Percentiles rank a stretch among this genome's conserved stretches.
phyloP scores from a whole-genome alignment of 345 rosid genomes.

The Erucastrum elatum region DNA sequence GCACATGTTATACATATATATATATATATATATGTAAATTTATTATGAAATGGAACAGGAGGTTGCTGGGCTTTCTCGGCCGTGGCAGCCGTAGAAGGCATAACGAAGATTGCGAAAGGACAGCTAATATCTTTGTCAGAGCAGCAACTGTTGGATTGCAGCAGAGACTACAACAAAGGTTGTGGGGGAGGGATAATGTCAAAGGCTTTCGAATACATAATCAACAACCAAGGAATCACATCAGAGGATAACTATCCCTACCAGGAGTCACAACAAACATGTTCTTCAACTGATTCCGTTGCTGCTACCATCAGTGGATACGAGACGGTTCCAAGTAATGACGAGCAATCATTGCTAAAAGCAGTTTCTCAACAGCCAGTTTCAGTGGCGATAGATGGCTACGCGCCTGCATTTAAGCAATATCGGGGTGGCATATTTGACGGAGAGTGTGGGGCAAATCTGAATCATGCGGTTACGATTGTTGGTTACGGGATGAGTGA shows the following conservation, averaged over 20 bases:
- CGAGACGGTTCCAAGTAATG: slow-evolving; percentile 14
- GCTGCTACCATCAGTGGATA: slow-evolving; percentile 30
- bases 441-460: slow-evolving; percentile 40
- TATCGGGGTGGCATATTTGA: slow-evolving; percentile 44
- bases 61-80: background rate
- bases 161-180: background rate
- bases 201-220: background rate
- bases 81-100: background rate
- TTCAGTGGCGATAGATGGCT: slow-evolving; percentile 32
- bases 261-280: slow-evolving; percentile 17
- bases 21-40: background rate
- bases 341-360: slow-evolving; percentile 21
- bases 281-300: slow-evolving; percentile 24
- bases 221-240: background rate
- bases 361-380: slow-evolving; percentile 14
- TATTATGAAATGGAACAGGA: background rate
- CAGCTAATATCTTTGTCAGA: background rate
- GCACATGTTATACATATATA: background rate
- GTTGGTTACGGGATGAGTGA: slow-evolving; percentile 48
- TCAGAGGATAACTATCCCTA: background rate
- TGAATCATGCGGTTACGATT: slow-evolving; percentile 49
- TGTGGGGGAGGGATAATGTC: background rate
- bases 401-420: slow-evolving; percentile 28
- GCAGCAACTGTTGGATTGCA: background rate
- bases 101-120: background rate